phyloP scores from a whole-genome alignment of 768 basidiomycete species.

The Rhodotorula graminis region DNA sequence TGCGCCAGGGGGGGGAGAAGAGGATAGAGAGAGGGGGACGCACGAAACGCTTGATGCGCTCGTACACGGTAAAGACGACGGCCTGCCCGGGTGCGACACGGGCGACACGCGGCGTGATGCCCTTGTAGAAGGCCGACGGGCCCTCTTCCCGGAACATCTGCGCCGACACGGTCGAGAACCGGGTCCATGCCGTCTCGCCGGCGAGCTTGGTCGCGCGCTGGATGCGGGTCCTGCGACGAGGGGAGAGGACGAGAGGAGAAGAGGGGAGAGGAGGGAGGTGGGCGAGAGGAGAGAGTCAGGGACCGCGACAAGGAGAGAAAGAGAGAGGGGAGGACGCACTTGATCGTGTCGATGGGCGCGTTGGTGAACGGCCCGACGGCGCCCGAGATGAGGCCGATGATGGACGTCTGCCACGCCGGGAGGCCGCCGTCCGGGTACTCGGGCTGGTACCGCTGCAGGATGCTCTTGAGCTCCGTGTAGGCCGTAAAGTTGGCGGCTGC shows the following conservation, averaged over 20 bases:
- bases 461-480: constrained; percentile 91
- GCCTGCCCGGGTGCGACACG: constrained; percentile 91
- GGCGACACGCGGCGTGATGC: constrained; percentile 91
- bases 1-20: too few species aligned
- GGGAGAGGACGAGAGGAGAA: constrained; percentile 54
- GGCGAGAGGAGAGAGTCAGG: not conserved
- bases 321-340: constrained; percentile 17
- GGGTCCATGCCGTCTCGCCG: constrained; percentile 70
- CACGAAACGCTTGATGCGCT: constrained; percentile 51
- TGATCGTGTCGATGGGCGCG: constrained; percentile 55
- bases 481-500: constrained; percentile 93
- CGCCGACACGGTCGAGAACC: constrained; percentile 71
- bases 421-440: constrained; percentile 60
- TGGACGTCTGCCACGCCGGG: constrained; percentile 92
- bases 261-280: not conserved
- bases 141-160: constrained; percentile 95
- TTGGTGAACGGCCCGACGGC: constrained; percentile 99
- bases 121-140: constrained; percentile 87
- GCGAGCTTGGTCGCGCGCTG: constrained; percentile 58
- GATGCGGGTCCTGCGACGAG: constrained; percentile 65
- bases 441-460: constrained; percentile 73
- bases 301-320: not conserved
- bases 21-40: not conserved
- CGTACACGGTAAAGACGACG: constrained; percentile 95
- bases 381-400: constrained; percentile 89